Conservation (phyloP, 176 grass and related monocot species). For the Aegilops speltoides region DNA sequence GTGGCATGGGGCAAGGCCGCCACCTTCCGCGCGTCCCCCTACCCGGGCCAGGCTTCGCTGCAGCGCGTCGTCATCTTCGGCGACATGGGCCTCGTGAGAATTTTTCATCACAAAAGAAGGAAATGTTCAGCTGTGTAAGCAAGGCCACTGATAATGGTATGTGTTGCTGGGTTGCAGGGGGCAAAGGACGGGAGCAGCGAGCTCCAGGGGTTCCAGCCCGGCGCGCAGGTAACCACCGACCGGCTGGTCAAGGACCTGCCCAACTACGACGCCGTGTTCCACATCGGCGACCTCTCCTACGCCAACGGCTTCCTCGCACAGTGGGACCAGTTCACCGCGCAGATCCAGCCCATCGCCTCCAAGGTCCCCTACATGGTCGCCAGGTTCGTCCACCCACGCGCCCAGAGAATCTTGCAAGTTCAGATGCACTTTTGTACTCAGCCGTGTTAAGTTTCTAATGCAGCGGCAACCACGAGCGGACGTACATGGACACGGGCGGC, state of each 20-base stretch:
- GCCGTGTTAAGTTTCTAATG: too few relatives aligned
- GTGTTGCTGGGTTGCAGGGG: background rate
- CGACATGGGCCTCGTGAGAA: conserved; percentile 64
- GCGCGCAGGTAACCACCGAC: conserved; percentile 56
- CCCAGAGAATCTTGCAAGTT: too few relatives aligned
- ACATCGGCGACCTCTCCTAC: conserved; percentile 83
- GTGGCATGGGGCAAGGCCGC: conserved; percentile 56
- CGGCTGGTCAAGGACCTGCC: conserved; percentile 59
- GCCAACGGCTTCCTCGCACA: conserved; percentile 77
- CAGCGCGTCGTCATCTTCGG: conserved; percentile 75
- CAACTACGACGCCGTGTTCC: conserved; percentile 78
- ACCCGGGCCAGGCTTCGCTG: conserved; percentile 71
- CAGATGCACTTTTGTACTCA: too few relatives aligned
- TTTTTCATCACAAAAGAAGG: background rate
- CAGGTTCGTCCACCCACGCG: conserved; percentile 36
- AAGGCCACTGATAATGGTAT: background rate
- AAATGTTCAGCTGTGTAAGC: background rate
- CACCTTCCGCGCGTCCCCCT: conserved; percentile 69
- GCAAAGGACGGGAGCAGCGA: conserved; percentile 62
- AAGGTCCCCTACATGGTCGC: conserved; percentile 76
- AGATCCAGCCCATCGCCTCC: conserved; percentile 67
- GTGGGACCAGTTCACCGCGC: conserved; percentile 89
- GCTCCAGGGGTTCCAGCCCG: conserved; percentile 60
- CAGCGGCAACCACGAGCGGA: conserved; percentile 86
- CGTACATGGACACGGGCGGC: conserved; percentile 58